A percentile compares a stretch with the other conserved stretches of the same genome.
Conservation (phyloP, 257 asterid genomes). For the Solanum pinnatisectum region DNA sequence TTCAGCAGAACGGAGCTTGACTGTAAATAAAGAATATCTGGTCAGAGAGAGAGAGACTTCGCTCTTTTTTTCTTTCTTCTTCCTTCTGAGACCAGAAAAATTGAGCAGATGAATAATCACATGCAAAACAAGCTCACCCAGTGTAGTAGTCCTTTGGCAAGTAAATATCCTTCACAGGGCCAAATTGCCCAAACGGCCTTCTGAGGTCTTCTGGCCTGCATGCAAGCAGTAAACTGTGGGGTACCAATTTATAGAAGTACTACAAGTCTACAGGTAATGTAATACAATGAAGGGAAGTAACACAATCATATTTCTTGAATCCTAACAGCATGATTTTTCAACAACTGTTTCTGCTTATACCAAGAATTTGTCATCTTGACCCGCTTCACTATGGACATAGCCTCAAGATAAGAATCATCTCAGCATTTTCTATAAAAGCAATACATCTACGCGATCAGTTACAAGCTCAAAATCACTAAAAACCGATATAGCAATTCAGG, state of each 20-base stretch:
- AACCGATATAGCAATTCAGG: too few relatives aligned
- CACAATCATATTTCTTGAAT: background rate
- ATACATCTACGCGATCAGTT: background rate
- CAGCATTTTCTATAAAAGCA: background rate
- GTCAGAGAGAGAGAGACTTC: background rate
- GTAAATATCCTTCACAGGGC: constrained; percentile 17
- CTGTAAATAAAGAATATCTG: background rate
- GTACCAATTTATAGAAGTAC: background rate
- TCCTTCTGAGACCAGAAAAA: background rate
- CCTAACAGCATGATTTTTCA: too few relatives aligned
- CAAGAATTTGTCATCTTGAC: background rate
- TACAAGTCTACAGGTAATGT: background rate
- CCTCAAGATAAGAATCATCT: background rate
- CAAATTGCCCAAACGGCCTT: constrained; percentile 16
- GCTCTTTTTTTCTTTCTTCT: background rate
- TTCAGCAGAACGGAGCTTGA: background rate
- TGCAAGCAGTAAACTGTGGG: background rate
- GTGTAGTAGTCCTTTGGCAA: constrained; percentile 18
- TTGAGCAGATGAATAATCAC: background rate
- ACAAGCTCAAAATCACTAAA: background rate
- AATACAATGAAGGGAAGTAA: background rate
- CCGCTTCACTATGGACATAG: background rate
- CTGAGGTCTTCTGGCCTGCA: constrained; percentile 17
- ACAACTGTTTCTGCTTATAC: background rate
- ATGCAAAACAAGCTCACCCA: constrained; percentile 43